phyloP scores from a whole-genome alignment of 345 rosid species.

The Syzygium jambos region DNA sequence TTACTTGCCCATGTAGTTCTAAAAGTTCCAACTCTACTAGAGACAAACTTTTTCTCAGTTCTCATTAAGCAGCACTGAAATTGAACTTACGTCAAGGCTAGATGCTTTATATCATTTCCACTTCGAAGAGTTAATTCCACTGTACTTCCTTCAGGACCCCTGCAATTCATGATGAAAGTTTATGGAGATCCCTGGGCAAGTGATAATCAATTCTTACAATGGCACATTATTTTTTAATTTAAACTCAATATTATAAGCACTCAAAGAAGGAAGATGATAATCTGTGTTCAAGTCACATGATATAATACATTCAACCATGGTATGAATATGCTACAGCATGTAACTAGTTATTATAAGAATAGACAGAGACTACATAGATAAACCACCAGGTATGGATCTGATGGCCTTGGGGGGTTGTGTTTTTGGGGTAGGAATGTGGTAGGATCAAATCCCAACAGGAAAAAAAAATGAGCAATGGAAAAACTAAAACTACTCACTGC shows the following conservation, averaged over 20 bases:
- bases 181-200: not conserved
- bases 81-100: slow-evolving; percentile 55
- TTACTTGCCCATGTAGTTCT: not conserved
- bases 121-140: slow-evolving; percentile 70
- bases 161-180: slow-evolving; percentile 14
- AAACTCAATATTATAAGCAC: not conserved
- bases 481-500: slow-evolving; percentile 46
- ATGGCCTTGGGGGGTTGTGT: not conserved
- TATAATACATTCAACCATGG: not conserved
- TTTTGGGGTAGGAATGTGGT: not conserved
- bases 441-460: not conserved
- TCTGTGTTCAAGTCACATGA: not conserved
- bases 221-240: slow-evolving; percentile 1
- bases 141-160: slow-evolving; percentile 93
- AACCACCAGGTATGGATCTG: not conserved
- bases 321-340: not conserved
- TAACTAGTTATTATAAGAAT: not conserved
- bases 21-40: not conserved
- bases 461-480: not conserved
- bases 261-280: not conserved
- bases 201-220: not conserved
- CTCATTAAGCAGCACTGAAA: not conserved
- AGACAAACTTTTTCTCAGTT: not conserved
- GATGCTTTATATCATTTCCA: slow-evolving; percentile 62
- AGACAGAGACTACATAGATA: not conserved